These are phyloP conservation scores for Pyropia yezoensis DNA, from an alignment of 23 red algal genomes.

Conservation along the genomic window DNA sequence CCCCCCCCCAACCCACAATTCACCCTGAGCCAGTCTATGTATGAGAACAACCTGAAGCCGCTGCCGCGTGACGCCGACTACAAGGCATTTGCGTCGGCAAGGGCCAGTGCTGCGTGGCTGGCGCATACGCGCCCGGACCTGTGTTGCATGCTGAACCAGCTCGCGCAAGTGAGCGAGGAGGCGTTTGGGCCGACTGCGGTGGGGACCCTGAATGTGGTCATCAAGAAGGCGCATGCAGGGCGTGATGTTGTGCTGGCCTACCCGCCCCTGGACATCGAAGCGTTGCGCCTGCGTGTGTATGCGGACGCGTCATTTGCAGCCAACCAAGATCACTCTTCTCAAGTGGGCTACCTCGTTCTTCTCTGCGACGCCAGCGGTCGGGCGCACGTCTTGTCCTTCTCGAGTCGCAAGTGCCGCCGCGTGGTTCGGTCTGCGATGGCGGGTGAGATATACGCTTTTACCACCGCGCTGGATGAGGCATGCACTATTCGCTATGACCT, in stretches of 20 bases:
- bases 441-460: too few species aligned
- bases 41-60: slow-evolving; percentile 2
- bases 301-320: too few species aligned
- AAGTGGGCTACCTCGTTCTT: neutral
- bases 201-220: neutral
- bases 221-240: slow-evolving; percentile 3
- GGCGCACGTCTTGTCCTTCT: neutral
- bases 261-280: neutral
- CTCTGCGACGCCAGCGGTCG: neutral
- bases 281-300: neutral
- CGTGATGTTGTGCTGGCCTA: neutral
- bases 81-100: neutral
- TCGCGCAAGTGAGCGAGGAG: slow-evolving; percentile 2
- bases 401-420: neutral
- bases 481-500: slow-evolving; percentile 10
- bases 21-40: neutral
- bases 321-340: neutral
- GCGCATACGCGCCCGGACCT: neutral
- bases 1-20: too few species aligned
- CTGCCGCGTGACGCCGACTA: neutral
- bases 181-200: neutral
- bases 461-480: slow-evolving; percentile 15
- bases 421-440: neutral
- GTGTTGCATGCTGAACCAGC: neutral
- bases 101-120: slow-evolving; percentile 1